Evolutionary conservation across 1,284 basidiomycete species (phyloP), one percentile per base, ranked within the genome.

Genomic region (Cutaneotrichosporon sp.): DNA sequence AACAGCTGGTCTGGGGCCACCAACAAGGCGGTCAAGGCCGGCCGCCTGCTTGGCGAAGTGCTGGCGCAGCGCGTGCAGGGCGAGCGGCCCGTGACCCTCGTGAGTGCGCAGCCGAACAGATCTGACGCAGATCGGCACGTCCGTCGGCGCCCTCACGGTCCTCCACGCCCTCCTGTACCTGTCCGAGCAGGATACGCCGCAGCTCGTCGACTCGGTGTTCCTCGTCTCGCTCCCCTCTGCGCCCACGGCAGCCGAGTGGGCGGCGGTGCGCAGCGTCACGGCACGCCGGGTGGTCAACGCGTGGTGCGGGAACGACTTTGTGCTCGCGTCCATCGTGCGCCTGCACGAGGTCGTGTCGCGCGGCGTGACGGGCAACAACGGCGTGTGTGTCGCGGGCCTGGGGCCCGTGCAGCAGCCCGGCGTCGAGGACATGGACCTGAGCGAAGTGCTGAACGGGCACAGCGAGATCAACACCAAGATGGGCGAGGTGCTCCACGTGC

Each of bases 11-110:
- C 79, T 78, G 74, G 74, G 72, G 78, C 71, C 1, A 74, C 80
- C 64, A 82, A 83, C 64, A 74, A 80, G 47, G 81, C 82, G 0
- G 72, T 74, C 55, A 83, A 83, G 65, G 84, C 84, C 0, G 84
- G 84, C 1, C 68, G 81, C 20, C 72, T 86, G 10, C 77, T 86
- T 1, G 84, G 84, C 8, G 83, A 84, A 55, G 83, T 84, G 8
- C 75, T 86, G 22, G 76, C 81, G 45, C 81, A 84, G 61, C 75
- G 81, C 27, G 81, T 84, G 0, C 84, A 85, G 67, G 84, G 84
- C 8, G 81, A 83, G 65, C 76, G 84, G 1, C 84, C 84, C 0
- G 81, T 83, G 3, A 71, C 82, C 0, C 71, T 86, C 31, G 47
- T 50, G 27, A 50, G 47, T 50, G 45, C 18, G 2, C 47, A n/a